phyloP scores from a whole-genome alignment of 805 yeast species.

The Candida incommunis region DNA sequence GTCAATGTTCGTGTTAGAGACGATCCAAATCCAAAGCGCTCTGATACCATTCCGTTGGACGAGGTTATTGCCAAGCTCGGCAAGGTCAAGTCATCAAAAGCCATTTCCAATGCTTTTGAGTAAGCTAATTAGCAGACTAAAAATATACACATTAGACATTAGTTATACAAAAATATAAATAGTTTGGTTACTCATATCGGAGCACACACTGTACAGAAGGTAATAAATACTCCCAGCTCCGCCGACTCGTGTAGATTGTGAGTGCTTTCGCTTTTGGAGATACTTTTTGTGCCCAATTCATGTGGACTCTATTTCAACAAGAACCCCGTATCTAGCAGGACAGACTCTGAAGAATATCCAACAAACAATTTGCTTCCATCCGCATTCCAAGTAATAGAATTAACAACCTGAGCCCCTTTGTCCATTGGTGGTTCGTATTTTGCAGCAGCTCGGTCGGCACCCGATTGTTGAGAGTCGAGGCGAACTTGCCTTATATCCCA shows the following conservation, averaged over 20 bases:
- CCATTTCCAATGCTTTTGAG: slow-evolving; percentile 46
- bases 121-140: neutral
- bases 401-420: slow-evolving; percentile 2
- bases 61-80: slow-evolving; percentile 57
- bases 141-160: neutral
- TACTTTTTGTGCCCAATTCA: neutral
- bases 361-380: slow-evolving; percentile 10
- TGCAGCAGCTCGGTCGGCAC: slow-evolving; percentile 6
- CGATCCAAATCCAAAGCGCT: slow-evolving; percentile 70
- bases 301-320: neutral
- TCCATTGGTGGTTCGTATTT: slow-evolving; percentile 4
- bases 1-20: slow-evolving; percentile 97
- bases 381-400: slow-evolving; percentile 10
- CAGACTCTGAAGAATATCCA: slow-evolving; percentile 9
- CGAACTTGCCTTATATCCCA: slow-evolving; percentile 12
- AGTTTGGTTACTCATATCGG: neutral
- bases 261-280: too few relatives aligned
- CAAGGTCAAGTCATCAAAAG: slow-evolving; percentile 56
- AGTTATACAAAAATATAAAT: neutral
- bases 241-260: too few relatives aligned
- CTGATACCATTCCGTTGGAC: slow-evolving; percentile 64
- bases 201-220: neutral
- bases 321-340: slow-evolving; percentile 3
- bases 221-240: slow-evolving; percentile 3
- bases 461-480: neutral